Evolutionary conservation across 2,329 filamentous ascomycete species (phyloP).

Genomic region (Ascochyta fabae): DNA sequence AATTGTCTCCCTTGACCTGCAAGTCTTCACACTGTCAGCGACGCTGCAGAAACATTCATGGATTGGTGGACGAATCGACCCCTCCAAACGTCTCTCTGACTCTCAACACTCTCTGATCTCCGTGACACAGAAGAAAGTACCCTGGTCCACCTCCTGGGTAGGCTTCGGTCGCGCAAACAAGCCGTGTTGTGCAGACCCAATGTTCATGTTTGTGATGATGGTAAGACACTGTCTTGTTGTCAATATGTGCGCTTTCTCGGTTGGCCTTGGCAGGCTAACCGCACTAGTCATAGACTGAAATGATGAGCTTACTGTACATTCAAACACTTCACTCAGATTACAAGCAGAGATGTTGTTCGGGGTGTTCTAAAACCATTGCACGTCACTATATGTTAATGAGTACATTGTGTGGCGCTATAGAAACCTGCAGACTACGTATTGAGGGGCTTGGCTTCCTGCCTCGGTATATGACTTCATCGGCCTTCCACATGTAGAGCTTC

Average conservation of each 20-base stretch:
- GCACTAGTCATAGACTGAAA: conserved; percentile 5
- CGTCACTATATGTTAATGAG: neutral
- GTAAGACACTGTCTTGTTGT: conserved; percentile 20
- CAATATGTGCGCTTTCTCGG: conserved; percentile 9
- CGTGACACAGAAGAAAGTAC: neutral
- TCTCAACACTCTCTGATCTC: neutral
- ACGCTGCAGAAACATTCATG: conserved; percentile 13
- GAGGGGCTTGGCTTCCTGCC: conserved; percentile 19
- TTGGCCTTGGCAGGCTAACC: conserved; percentile 11
- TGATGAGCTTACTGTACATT: conserved; percentile 1
- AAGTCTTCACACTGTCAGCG: conserved; percentile 27
- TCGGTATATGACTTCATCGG: conserved; percentile 26
- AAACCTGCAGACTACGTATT: conserved; percentile 1
- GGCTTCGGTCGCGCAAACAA: neutral
- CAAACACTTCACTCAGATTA: neutral
- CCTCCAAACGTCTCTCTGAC: neutral
- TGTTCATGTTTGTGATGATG: conserved; percentile 16
- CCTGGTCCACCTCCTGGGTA: neutral
- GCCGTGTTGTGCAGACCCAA: neutral
- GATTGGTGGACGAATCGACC: neutral
- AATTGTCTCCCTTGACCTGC: conserved; percentile 14
- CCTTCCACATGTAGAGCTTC: conserved; percentile 30
- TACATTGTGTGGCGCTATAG: conserved; percentile 6
- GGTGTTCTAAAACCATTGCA: neutral
- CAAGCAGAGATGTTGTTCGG: neutral